Evolutionary conservation across 129 eudicot species (phyloP).

Genomic region (Centrapalus pauciflorus): DNA sequence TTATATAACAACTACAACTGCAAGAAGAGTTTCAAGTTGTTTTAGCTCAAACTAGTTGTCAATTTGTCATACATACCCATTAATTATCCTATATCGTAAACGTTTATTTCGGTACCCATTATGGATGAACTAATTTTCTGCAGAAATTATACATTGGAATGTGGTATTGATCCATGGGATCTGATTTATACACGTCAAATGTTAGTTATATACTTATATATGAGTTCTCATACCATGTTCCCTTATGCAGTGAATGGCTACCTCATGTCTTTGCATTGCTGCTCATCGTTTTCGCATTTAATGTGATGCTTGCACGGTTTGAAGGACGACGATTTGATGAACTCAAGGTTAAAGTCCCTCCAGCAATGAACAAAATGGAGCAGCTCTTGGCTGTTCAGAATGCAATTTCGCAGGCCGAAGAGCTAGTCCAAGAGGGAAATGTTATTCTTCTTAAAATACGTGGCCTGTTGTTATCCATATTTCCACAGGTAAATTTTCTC

Average conservation of each 20-base stretch:
- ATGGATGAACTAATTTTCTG: not conserved
- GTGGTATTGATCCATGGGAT: not conserved
- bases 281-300: slow-evolving; percentile 43
- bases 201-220: too few relatives aligned
- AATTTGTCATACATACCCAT: too few relatives aligned
- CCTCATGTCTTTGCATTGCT: slow-evolving; percentile 52
- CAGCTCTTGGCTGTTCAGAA: slow-evolving; percentile 95
- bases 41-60: too few relatives aligned
- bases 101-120: too few relatives aligned
- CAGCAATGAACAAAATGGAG: slow-evolving; percentile 85
- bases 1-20: too few relatives aligned
- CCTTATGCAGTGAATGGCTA: slow-evolving; percentile 71
- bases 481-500: slow-evolving; percentile 63
- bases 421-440: slow-evolving; percentile 79
- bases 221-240: not conserved
- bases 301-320: slow-evolving; percentile 50
- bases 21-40: too few relatives aligned
- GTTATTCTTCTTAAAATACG: slow-evolving; percentile 74
- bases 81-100: too few relatives aligned
- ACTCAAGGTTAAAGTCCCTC: slow-evolving; percentile 79
- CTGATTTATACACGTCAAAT: not conserved
- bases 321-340: slow-evolving; percentile 45
- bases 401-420: slow-evolving; percentile 88
- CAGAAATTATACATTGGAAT: not conserved
- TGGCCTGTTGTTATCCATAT: slow-evolving; percentile 66